Evolutionary conservation across 371 early-diverging fungal genomes (phyloP), one percentile per base, ranked within the genome.

Genomic region (Rhizopus arrhizus): DNA sequence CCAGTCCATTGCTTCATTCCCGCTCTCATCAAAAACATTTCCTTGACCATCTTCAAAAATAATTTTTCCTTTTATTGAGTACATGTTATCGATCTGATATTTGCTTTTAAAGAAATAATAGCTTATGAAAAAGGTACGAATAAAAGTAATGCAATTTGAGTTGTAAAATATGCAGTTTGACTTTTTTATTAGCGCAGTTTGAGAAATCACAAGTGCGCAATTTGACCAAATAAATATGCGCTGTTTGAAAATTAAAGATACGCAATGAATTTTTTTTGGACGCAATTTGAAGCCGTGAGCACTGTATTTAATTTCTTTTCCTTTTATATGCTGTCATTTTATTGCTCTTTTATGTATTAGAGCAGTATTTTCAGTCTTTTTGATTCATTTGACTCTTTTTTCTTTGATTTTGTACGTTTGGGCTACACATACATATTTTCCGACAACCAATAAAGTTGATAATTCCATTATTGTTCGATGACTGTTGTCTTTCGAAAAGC

Each of bases 21-120:
- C 61, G 13, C 48, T 29, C 51, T 62, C 63, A 51, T 62, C 63
- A 22, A 51, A 38, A 45, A 62, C 51, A 31, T 28, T 53, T 22
- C 58, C 63, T 47, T 56, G 58, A 29, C 58, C 58, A 35, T 58
- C 58, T 58, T 63, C 53, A 40, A 40, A 40, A 40, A 12, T 12
- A 40, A 40, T 40, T 40, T 40, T 12, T 40, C 40, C 40, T 12
- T 40, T 10, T 12, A 40, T 10, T 10, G 40, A 40, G 12, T 12
- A 40, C 40, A 40, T 40, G 40, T 12, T 40, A 12, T 40, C 40
- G 40, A 40, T 40, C 40, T 40, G 40, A 40, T 40, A 12, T 40
- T 40, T 40, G 40, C 40, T 40, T 40, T 40, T 40, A 40, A 40
- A 40, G 40, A 40, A 2, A 22, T 22, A 22, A 40, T 40, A 40